Conservation (phyloP, 2,329 filamentous ascomycete genomes). For the Verticillium alfalfae region DNA sequence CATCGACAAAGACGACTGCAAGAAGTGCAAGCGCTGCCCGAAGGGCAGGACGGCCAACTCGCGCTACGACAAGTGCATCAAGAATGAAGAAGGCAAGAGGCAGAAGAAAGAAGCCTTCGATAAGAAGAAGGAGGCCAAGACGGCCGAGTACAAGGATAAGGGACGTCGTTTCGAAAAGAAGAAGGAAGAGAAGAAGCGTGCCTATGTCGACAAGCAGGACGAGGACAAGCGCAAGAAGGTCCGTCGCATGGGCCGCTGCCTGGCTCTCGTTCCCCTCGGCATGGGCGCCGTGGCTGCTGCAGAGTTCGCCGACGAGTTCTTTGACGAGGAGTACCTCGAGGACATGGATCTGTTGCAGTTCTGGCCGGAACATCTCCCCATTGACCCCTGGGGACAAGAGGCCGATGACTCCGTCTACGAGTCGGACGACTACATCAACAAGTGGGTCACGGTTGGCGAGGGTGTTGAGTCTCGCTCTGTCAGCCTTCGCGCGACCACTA, state of each 20-base stretch:
- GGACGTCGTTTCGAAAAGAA: not conserved
- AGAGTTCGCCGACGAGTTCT: not conserved
- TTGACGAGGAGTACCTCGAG: not conserved
- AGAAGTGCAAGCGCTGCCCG: not conserved
- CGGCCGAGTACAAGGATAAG: not conserved
- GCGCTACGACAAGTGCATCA: not conserved
- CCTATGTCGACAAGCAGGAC: not conserved
- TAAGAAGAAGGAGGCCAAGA: not conserved
- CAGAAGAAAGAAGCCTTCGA: not conserved
- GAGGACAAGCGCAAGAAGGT: slow-evolving; percentile 1
- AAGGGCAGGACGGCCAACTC: not conserved
- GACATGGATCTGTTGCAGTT: slow-evolving; percentile 1
- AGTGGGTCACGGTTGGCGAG: not conserved
- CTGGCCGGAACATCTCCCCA: not conserved
- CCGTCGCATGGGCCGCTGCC: not conserved
- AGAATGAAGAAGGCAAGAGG: not conserved
- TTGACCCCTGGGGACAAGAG: not conserved
- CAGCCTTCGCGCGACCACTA: not conserved
- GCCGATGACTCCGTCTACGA: not conserved
- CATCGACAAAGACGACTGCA: not conserved
- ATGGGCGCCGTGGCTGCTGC: not conserved
- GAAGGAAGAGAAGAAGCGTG: not conserved
- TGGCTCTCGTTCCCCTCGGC: not conserved
- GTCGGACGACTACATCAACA: not conserved
- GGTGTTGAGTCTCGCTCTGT: not conserved